Evolutionary conservation across 495 filamentous ascomycete genomes (phyloP), one percentile per base, ranked within the genome.

Genomic region (Penicillium canescens): DNA sequence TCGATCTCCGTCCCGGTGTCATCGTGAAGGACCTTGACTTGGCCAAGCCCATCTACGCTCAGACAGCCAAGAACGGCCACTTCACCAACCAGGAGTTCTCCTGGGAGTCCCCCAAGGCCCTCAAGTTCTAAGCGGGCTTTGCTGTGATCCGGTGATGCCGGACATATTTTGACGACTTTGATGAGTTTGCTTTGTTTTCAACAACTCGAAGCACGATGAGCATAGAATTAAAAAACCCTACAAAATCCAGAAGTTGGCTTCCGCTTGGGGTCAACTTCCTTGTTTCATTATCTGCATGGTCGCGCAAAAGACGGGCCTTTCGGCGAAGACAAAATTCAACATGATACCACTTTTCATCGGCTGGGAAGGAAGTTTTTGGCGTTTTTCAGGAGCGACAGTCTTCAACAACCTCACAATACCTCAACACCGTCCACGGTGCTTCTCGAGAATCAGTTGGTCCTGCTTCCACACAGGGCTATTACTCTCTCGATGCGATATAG

Each of bases 41-140:
- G 52, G 83, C 86, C 70, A 90, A 91, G 78, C 94, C 94, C 59
- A 96, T 98, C 83, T 98, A 98, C 87, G 85, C 83, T 86, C 82
- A 92, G 81, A 98, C 94, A 26, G 94, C 94, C 68, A 96, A 96
- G 89, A 97, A 98, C 76, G 94, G 93, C 65, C 94, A 98, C 84
- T 98, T 98, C 81, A 96, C 93, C 76, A 94, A 96, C 88, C 94
- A 96, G 84, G 78, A 78, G 70, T 98, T 97, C 85, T 81, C 78
- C 73, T 98, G 94, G 94, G 94, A 98, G 88, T 85, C 96, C 82
- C 93, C 94, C 63, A 96, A 96, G 90, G 68, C 78, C 59, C 87
- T 98, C 65, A 90, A 87, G 78, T 85, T 88, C 74, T 98, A 96
- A 82, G 61, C 57, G 61, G 49, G 54, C 52, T 46, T 31, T 24